Conservation (phyloP, 352 stramenopile genomes). For the Globisporangium abappressorium region DNA sequence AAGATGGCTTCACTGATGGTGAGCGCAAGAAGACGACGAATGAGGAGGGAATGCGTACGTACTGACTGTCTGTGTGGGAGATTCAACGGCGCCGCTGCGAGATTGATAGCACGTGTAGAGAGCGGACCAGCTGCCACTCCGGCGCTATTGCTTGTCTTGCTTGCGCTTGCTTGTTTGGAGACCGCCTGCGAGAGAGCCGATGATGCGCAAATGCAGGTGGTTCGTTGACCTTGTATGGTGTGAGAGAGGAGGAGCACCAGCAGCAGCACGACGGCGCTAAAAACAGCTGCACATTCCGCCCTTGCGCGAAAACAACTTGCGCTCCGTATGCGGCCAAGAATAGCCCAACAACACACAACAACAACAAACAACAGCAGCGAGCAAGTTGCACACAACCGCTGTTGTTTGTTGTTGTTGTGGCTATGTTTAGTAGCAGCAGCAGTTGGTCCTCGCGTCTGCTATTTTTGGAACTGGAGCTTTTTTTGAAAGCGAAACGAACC, state of each 20-base stretch:
- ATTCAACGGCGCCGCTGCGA: background rate
- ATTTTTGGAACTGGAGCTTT: background rate
- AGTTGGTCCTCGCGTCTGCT: background rate
- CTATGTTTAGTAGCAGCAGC: conserved; percentile 1
- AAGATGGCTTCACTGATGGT: conserved; percentile 18
- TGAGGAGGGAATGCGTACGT: background rate
- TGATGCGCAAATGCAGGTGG: conserved; percentile 14
- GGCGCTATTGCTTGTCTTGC: conserved; percentile 1
- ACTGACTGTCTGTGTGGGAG: background rate
- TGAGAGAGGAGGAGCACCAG: background rate
- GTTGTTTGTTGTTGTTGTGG: background rate
- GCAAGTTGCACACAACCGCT: background rate
- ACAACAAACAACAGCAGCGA: background rate
- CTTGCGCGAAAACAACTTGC: background rate
- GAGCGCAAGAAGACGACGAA: conserved; percentile 4
- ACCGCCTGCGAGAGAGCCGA: background rate
- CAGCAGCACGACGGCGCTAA: conserved; percentile 3
- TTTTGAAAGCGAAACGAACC: background rate
- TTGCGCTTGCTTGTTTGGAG: conserved; percentile 1
- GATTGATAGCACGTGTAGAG: conserved; percentile 4
- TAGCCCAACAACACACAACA: background rate
- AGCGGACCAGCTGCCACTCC: conserved; percentile 6
- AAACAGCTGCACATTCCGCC: conserved; percentile 9
- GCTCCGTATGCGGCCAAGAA: conserved; percentile 1
- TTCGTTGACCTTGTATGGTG: conserved; percentile 14